Evolutionary conservation across 495 filamentous ascomycete genomes (phyloP).

Genomic region (Chlorociboria aeruginascens): DNA sequence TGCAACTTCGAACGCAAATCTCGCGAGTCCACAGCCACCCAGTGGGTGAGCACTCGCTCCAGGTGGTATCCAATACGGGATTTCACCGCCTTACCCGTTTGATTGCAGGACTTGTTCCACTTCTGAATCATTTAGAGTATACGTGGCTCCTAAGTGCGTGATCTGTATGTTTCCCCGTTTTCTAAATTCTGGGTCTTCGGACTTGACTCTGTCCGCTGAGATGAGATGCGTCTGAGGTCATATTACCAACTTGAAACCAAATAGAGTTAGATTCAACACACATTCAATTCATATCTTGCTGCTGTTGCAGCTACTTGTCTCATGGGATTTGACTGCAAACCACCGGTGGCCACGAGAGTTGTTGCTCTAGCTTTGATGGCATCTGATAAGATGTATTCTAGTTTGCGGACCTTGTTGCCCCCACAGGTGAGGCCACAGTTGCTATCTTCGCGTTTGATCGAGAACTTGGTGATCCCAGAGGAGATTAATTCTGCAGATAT

Average conservation of each 20-base stretch:
- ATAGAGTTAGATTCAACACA: too few relatives aligned
- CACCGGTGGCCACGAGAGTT: constrained; percentile 50
- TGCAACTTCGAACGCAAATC: constrained; percentile 50
- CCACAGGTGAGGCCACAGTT: constrained; percentile 52
- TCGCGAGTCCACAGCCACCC: constrained; percentile 50
- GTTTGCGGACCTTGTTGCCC: constrained; percentile 55
- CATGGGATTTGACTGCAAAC: constrained; percentile 56
- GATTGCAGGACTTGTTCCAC: constrained; percentile 36
- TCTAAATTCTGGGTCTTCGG: constrained; percentile 36
- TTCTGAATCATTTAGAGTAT: constrained; percentile 33
- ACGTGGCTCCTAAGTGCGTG: constrained; percentile 47
- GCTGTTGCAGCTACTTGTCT: constrained; percentile 49
- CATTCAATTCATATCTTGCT: constrained; percentile 37
- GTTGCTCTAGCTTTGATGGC: constrained; percentile 39
- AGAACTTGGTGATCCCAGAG: constrained; percentile 20
- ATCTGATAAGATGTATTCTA: constrained; percentile 40
- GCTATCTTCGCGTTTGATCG: constrained; percentile 52
- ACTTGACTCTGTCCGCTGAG: constrained; percentile 54
- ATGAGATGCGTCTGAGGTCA: constrained; percentile 16
- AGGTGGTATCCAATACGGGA: constrained; percentile 53
- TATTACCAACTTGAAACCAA: too few relatives aligned
- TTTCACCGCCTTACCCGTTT: constrained; percentile 37
- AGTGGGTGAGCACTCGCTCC: constrained; percentile 55
- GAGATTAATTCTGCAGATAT: too few relatives aligned
- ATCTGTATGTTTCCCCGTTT: constrained; percentile 51